Evolutionary conservation across 352 stramenopile genomes (phyloP).

Genomic region (Phytophthora foliorum): DNA sequence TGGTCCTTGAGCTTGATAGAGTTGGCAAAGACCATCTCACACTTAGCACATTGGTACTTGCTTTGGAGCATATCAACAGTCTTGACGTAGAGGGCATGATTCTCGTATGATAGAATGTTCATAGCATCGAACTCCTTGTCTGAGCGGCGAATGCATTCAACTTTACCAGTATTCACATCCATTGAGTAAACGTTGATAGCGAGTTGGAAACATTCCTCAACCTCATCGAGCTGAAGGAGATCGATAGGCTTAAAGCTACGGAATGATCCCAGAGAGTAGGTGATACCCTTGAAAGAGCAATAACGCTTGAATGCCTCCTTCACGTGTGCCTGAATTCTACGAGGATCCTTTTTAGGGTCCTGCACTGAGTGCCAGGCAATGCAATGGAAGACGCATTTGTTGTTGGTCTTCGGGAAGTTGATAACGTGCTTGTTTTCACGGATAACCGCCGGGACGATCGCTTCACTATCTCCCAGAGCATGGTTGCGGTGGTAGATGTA

Average conservation of each 20-base stretch:
- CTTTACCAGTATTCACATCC: neutral
- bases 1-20: neutral
- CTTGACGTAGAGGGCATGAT: slow-evolving; percentile 4
- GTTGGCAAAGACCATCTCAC: slow-evolving; percentile 13
- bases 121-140: slow-evolving; percentile 1
- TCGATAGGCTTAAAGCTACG: slow-evolving; percentile 13
- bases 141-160: too few relatives aligned
- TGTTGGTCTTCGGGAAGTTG: slow-evolving; percentile 19
- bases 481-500: too few relatives aligned
- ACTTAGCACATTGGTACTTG: neutral
- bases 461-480: neutral
- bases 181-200: slow-evolving; percentile 6
- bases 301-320: too few relatives aligned
- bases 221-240: slow-evolving; percentile 14
- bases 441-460: slow-evolving; percentile 4
- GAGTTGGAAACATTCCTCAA: slow-evolving; percentile 1
- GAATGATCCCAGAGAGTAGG: neutral
- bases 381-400: too few relatives aligned
- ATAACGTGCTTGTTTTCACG: slow-evolving; percentile 4
- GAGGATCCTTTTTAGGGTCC: too few relatives aligned
- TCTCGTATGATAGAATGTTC: slow-evolving; percentile 6
- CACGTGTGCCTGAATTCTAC: too few relatives aligned
- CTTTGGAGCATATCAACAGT: too few relatives aligned
- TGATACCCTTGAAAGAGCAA: slow-evolving; percentile 9
- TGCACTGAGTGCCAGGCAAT: too few relatives aligned